Percentiles rank a stretch among this genome's conserved stretches.
phyloP scores from a whole-genome alignment of 2,329 filamentous ascomycete species.

The Sarocladium strictum region DNA sequence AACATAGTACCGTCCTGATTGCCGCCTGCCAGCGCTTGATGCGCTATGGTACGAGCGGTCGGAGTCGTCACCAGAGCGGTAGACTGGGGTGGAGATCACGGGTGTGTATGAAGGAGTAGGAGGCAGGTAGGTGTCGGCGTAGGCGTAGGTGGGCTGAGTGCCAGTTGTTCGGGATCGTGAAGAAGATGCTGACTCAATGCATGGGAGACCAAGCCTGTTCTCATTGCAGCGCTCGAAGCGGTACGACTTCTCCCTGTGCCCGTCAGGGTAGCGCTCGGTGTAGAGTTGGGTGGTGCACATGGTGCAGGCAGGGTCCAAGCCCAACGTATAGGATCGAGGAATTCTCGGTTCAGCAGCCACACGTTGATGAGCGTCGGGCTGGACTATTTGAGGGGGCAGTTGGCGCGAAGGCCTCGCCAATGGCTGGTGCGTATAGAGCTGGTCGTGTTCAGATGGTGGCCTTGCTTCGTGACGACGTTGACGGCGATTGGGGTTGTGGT shows the following conservation, averaged over 20 bases:
- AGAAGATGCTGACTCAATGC: constrained; percentile 31
- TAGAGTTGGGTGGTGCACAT: constrained; percentile 47
- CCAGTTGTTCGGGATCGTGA: constrained; percentile 34
- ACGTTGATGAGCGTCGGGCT: not conserved
- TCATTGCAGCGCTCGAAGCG: constrained; percentile 32
- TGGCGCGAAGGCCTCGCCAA: not conserved
- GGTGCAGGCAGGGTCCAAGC: constrained; percentile 22
- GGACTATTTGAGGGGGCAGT: not conserved
- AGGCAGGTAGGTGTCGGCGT: constrained; percentile 29
- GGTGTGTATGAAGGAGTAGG: constrained; percentile 33
- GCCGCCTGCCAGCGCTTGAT: constrained; percentile 23
- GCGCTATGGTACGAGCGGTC: constrained; percentile 28
- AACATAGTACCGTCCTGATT: constrained; percentile 12
- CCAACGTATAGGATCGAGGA: not conserved
- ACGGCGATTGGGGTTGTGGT: not conserved
- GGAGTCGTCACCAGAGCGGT: constrained; percentile 32
- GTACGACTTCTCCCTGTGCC: constrained; percentile 26
- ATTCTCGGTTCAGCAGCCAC: not conserved
- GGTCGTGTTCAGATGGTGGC: not conserved
- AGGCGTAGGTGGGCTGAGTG: constrained; percentile 18
- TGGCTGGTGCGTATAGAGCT: not conserved
- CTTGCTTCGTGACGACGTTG: not conserved
- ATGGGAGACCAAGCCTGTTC: constrained; percentile 34
- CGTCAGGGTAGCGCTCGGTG: constrained; percentile 41
- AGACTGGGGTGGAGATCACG: constrained; percentile 21